Conservation (phyloP, 2,329 filamentous ascomycete genomes). For the Phoma sp. region DNA sequence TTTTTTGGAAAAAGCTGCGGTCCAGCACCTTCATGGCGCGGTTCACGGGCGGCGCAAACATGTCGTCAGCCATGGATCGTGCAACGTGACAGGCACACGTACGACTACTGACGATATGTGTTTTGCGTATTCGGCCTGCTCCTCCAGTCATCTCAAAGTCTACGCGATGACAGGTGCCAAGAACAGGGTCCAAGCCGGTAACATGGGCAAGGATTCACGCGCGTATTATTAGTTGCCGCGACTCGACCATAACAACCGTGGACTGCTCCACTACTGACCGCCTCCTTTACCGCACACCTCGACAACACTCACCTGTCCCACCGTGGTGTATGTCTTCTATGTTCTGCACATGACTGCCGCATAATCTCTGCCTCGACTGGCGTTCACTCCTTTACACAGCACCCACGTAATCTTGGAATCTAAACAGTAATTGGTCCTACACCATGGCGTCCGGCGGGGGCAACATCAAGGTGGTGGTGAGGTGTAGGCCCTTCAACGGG, state of each 20-base stretch:
- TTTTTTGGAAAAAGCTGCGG: constrained; percentile 80
- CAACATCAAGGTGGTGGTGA: constrained; percentile 99
- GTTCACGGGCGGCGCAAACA: constrained; percentile 82
- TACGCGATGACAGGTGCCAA: constrained; percentile 21
- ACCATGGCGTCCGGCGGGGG: constrained; percentile 78
- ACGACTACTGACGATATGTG: neutral
- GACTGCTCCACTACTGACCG: constrained; percentile 19
- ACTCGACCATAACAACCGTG: constrained; percentile 31
- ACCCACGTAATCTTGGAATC: constrained; percentile 9
- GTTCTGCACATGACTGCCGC: constrained; percentile 30
- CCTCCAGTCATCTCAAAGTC: neutral
- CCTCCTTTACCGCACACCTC: constrained; percentile 29
- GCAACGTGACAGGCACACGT: neutral
- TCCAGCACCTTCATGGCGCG: constrained; percentile 82
- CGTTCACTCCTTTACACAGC: constrained; percentile 21
- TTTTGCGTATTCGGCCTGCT: neutral
- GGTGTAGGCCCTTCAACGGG: constrained; percentile 92
- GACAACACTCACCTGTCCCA: neutral
- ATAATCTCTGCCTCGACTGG: constrained; percentile 18
- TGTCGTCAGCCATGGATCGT: constrained; percentile 45
- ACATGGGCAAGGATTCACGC: constrained; percentile 36
- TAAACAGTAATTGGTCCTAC: constrained; percentile 3
- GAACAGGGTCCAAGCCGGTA: constrained; percentile 19
- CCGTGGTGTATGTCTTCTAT: constrained; percentile 40
- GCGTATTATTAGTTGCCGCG: constrained; percentile 34